Evolutionary conservation across 129 eudicot genomes (phyloP), one percentile per base, ranked within the genome.

Genomic region (Pulicaria dysenterica): DNA sequence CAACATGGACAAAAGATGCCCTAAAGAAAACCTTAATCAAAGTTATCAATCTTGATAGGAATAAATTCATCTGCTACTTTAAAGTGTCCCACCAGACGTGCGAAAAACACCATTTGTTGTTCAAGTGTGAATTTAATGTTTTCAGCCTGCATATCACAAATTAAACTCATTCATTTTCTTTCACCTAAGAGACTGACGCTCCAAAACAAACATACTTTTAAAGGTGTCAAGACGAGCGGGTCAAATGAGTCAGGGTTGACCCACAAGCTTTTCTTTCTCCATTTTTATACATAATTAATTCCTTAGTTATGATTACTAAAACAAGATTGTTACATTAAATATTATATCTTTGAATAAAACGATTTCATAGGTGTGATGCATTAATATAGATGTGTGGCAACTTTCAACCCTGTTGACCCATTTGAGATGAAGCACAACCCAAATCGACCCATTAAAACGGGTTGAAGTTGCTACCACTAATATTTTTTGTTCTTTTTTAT

Each of bases 41-140:
- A 85, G 83, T 91, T 91, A 48, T 91, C 96, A 73, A 91, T 82
- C 64, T 86, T 86, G 74, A 88, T 80, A 38, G 96, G 91, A 66
- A 79, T 80, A 69, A 86, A 83, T 39, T 86, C 88, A 46, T 95
- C 97, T 2, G 99, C 96, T 70, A 88, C 97, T 69, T 82, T 71
- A 74, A 90, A 90, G 70, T 76, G 79, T 67, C 99, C 99, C 34
- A 88, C 88, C 76, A 86, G 63, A 14, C 99, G 97, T 24, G 97
- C 96, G 57, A 94, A 90, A 88, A 94, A 94, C 79, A 94, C 80
- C 97, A 94, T 90, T 80, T 94, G 99, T 76, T 94, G 99, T 81
- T 94, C 99, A 11, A 94, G 84, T 16, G 99, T 90, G 71, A 88
- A 94, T 82, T 94, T 94, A 42, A 94, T 94, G 78, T 88, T 94